Conservation (phyloP, 306 rosid species). For the Pyrus pyrifolia region DNA sequence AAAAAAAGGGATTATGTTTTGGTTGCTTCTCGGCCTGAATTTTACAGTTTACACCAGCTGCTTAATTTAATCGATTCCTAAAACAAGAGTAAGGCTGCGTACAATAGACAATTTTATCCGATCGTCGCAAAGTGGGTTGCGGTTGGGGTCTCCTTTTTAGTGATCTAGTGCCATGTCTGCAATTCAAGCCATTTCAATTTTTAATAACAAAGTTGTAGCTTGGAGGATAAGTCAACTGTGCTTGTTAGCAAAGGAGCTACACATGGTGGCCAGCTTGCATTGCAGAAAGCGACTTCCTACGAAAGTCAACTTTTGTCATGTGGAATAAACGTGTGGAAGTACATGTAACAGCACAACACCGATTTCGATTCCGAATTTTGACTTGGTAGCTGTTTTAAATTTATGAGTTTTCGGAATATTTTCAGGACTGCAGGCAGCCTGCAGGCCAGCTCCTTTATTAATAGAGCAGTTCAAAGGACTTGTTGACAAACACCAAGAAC, state of each 20-base stretch:
- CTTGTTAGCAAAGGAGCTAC: neutral
- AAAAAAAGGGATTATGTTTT: neutral
- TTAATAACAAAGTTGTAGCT: neutral
- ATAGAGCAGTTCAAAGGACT: conserved; percentile 1
- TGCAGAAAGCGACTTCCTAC: conserved; percentile 6
- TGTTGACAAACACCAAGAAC: conserved; percentile 4
- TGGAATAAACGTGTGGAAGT: neutral
- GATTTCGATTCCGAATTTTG: neutral
- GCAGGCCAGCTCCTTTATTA: conserved; percentile 5
- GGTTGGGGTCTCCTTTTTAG: too few species aligned
- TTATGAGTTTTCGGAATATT: neutral
- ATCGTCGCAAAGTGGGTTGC: too few species aligned
- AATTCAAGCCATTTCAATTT: neutral
- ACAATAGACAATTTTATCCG: too few species aligned
- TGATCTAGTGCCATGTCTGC: neutral
- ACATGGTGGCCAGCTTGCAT: neutral
- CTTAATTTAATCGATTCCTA: neutral
- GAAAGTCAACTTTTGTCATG: conserved; percentile 39
- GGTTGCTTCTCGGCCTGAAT: neutral
- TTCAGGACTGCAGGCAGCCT: neutral
- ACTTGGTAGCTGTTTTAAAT: neutral
- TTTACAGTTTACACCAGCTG: neutral
- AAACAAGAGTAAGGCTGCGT: neutral
- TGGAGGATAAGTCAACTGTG: neutral
- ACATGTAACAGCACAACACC: neutral